phyloP scores from a whole-genome alignment of 2,329 filamentous ascomycete genomes.

The Botryosphaeria agaves region DNA sequence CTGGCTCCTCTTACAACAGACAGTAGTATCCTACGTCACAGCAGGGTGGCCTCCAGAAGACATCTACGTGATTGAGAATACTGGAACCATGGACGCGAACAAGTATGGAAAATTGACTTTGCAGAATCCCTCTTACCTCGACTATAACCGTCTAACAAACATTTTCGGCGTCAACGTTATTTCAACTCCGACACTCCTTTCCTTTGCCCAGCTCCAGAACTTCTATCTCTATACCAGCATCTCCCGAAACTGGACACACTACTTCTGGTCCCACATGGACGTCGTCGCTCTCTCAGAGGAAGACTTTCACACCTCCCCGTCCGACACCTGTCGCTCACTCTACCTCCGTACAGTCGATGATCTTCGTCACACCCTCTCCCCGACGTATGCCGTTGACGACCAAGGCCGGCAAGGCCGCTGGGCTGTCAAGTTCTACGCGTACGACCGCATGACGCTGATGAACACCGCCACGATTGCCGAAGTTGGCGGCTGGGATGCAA shows the following conservation, averaged over 20 bases:
- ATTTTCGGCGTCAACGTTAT: slow-evolving; percentile 36
- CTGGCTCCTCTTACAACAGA: slow-evolving; percentile 37
- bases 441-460: slow-evolving; percentile 39
- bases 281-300: slow-evolving; percentile 30
- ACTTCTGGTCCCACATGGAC: slow-evolving; percentile 43
- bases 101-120: slow-evolving; percentile 27
- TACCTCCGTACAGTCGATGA: slow-evolving; percentile 12
- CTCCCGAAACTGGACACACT: slow-evolving; percentile 27
- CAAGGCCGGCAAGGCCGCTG: slow-evolving; percentile 16
- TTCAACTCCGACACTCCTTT: slow-evolving; percentile 33
- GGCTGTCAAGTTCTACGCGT: slow-evolving; percentile 38
- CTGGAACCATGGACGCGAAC: slow-evolving; percentile 37
- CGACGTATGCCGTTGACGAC: slow-evolving; percentile 1
- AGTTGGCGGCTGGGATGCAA: slow-evolving; percentile 38
- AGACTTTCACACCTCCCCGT: background rate
- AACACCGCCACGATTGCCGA: slow-evolving; percentile 34
- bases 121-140: slow-evolving; percentile 40
- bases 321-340: slow-evolving; percentile 13
- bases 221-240: slow-evolving; percentile 32
- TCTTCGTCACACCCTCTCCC: slow-evolving; percentile 2
- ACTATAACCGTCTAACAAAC: slow-evolving; percentile 28
- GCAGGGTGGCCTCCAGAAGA: slow-evolving; percentile 40
- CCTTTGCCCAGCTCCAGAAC: slow-evolving; percentile 39
- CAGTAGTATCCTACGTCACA: slow-evolving; percentile 38
- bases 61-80: slow-evolving; percentile 44